Base-by-base conservation (phyloP, 345 rosid species). In the Sisymbrium altissimum region DNA sequence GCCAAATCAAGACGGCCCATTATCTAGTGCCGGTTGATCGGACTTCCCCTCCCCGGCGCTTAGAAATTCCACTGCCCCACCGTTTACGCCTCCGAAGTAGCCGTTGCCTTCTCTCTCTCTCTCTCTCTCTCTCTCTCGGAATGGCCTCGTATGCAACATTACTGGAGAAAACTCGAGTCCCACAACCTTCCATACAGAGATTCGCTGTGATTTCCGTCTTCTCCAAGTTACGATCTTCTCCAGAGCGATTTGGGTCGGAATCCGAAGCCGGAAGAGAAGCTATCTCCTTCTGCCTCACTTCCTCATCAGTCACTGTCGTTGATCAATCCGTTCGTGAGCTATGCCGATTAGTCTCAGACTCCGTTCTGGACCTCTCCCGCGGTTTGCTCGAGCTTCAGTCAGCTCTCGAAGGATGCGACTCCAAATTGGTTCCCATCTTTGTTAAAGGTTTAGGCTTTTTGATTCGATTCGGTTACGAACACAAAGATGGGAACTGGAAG, bases 311-410 rank as follows among this genome's bases (percentile, higher is more conserved):
- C 30, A 81, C 94, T 33, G 97, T 93, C 36, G 92, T 86, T 70
- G 98, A 93, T 79, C 97, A 93, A 69, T 77, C 97, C 12, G 94
- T 88, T 76, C 92, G 92, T 63, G 98, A 93, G 85, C 80, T 91
- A 43, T 93, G 97, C 79, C 87, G 89, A 48, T 86, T 93, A 65
- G 90, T 91, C 53, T 78, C 75, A 17, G 91, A 86, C 79, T 84
- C 87, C 53, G 78, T 60, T 54, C 25, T 86, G 41, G 87, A 89
- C 54, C 61, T 84, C 49, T 71, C 93, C 43, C 81, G 82, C 55
- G 91, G 85, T 1, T 75, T 93, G 68, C n/a, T 89, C 71, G 96
- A 89, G 81, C 94, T 91, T 50, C 98, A 88, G 70, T 88, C 97
- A 10, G 85, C 97, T 14, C 88, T 93, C 64, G 97, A 93, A 80